Evolutionary conservation across 805 yeast genomes (phyloP), one percentile per base, ranked within the genome.

Genomic region (Kazachstania taianensis): DNA sequence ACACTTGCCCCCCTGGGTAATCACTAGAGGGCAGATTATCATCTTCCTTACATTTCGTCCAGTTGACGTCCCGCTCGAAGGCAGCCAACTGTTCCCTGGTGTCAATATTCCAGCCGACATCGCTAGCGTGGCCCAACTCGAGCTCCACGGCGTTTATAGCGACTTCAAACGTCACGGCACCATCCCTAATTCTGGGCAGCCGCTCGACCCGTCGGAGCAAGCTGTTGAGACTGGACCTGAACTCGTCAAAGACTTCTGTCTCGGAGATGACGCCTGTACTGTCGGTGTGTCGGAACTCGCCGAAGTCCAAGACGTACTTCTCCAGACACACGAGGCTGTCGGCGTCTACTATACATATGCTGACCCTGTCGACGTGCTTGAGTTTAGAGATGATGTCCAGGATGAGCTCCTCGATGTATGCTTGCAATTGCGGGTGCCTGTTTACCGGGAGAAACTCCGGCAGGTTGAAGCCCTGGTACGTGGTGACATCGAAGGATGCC

Each of bases 341-440:
- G 17, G 35, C 38, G 27, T 49, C 45, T 9, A 49, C 31, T 8
- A 57, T 42, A 17, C 55, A 50, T 4, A 57, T 30, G 15, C 45
- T 42, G 12, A 57, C 13, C 12, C 48, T 41, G 33, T 49, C 45
- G 1, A 52, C 32, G 30, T 53, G 50, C 2, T 37, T 24, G 7
- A 57, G 22, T 36, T 55, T 57, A 7, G 35, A 27, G 6, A 57
- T 12, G 5, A 56, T 13, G 36, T 59, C 58, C 2, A 35, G 32
- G 1, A 59, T 46, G 12, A 65, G 45, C 13, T 54, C 56, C 28
- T 57, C 62, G 5, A 68, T 45, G 39, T 68, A 68, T 4, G 46
- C 37, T 16, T 53, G 55, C n/a, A 70, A 62, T 2, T 46, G 61
- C 0, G 74, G 74, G 43, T 72, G 73, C 40, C 77, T 54, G 33